A percentile compares a stretch with the other conserved stretches of the same genome.
These are phyloP conservation scores for Fraxinus americana DNA, from an alignment of 257 asterid genomes.

Conservation along the genomic window DNA sequence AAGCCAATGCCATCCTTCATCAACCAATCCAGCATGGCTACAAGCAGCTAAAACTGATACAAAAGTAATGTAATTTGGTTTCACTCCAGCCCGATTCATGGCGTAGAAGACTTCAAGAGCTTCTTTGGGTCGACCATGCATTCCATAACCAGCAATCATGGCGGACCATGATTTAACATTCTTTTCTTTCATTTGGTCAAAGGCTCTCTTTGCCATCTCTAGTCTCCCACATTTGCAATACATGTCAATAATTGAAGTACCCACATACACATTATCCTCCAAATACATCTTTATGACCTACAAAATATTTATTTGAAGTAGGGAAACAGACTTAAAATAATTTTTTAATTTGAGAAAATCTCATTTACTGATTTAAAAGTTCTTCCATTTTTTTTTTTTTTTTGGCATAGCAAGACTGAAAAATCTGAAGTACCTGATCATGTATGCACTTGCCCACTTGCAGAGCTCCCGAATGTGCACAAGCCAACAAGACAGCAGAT, in stretches of 20 bases:
- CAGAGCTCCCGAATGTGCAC: conserved; percentile 85
- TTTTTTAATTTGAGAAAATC: not conserved
- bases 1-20: conserved; percentile 96
- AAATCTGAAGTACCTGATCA: conserved; percentile 53
- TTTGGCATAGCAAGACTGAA: not conserved
- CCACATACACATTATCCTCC: conserved; percentile 72
- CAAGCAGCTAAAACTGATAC: conserved; percentile 91
- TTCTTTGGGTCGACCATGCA: conserved; percentile 88
- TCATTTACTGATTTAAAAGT: not conserved
- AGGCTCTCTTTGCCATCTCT: conserved; percentile 64
- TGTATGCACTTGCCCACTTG: conserved; percentile 75
- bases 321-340: not conserved
- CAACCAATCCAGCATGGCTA: conserved; percentile 87
- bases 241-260: conserved; percentile 89
- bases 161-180: conserved; percentile 95
- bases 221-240: conserved; percentile 91
- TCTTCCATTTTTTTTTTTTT: too few relatives aligned
- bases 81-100: conserved; percentile 65
- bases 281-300: conserved; percentile 72
- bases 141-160: conserved; percentile 92
- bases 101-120: conserved; percentile 69
- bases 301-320: conserved; percentile 12
- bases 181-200: conserved; percentile 65
- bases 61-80: conserved; percentile 79
- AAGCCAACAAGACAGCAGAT: conserved; percentile 75